Evolutionary conservation across 306 rosid genomes (phyloP), one percentile per base, ranked within the genome.

Genomic region (Clitoria ternatea): DNA sequence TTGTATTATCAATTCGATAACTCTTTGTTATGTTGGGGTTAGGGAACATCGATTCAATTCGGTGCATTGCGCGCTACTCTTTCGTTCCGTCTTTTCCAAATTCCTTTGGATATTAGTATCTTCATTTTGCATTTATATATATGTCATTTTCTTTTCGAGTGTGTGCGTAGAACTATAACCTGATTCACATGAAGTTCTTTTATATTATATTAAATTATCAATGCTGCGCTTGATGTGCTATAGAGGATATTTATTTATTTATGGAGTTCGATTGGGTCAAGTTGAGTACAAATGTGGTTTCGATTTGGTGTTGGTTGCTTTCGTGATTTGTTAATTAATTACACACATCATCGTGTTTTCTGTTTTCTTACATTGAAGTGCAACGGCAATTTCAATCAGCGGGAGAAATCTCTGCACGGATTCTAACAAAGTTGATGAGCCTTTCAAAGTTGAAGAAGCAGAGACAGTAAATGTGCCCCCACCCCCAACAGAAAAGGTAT

Each of bases 401-500:
- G 85, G 79, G 75, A 87, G 97, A 83, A 71, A 33, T 74, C 65
- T 89, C 22, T 76, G 86, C 39, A 85, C 90, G 3, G 96, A 85
- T 18, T 74, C 92, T 69, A 83, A 20, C 47, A 87, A 91, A 86
- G 82, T 78, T 55, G 96, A 94, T n/a, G 97, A 87, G 77, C 91
- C 96, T 20, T 78, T 84, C 43, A 87, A 94, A 68, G 88, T 80
- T 20, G 92, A 87, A 79, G 97, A 94, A 84, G 95, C 99, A 60
- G 97, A 91, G 78, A 91, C 97, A 7, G 76, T 90, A 26, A 77
- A 88, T 78, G 81, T 72, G 43, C 95, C 92, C 12, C 97, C 95
- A 78, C 96, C 96, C 63, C 88, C 85, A 70, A 73, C 95, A 3
- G 95, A 94, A 45, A 94, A 87, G 99, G 99, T 94, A 61, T 15